Evolutionary conservation across 2,329 filamentous ascomycete genomes (phyloP), one percentile per base, ranked within the genome.

Genomic region (Alternaria sp.): DNA sequence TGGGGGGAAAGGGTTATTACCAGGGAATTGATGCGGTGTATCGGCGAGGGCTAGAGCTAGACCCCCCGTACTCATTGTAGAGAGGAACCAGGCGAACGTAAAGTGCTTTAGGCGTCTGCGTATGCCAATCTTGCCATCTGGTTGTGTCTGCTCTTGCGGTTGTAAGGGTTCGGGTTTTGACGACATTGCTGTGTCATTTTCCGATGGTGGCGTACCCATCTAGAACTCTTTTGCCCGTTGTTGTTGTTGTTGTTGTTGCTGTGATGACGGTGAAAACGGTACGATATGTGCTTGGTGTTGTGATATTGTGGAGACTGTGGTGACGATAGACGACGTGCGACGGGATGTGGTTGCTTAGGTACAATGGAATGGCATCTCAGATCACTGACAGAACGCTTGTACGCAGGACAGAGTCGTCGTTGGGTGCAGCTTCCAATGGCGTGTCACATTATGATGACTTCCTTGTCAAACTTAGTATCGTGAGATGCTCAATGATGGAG

Each of bases 1-100:
- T 6, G 30, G 32, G 6, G 4, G 5, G 12, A 3, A 36, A 2
- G 32, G 12, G 4, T 34, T 9, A 8, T 5, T 34, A 36, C 32
- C 32, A 16, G 14, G 14, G 44, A 76, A 86, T 39, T 65, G 68
- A 55, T 81, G 79, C 1, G 81, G 82, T 46, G 78, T 75, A 30
- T 79, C 71, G 6, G 76, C 73, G 3, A 84, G 73, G 5, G 81
- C 70, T 3, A 83, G 68, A 3, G 80, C 75, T 8, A 83, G 70
- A 9, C 81, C 82, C 16, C 82, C 81, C 0, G 81, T 83, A 14
- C 77, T 75, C 81, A 84, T 83, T 7, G 81, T 80, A 9, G 77
- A 75, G 0, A 80, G 78, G 62, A 81, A 83, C 70, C 80, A 81
- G 11, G 81, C 80, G 75, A 80, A 82, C 6, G 81, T 82, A 56